phyloP scores from a whole-genome alignment of 768 basidiomycete species.

The Ephemerocybe angulata region DNA sequence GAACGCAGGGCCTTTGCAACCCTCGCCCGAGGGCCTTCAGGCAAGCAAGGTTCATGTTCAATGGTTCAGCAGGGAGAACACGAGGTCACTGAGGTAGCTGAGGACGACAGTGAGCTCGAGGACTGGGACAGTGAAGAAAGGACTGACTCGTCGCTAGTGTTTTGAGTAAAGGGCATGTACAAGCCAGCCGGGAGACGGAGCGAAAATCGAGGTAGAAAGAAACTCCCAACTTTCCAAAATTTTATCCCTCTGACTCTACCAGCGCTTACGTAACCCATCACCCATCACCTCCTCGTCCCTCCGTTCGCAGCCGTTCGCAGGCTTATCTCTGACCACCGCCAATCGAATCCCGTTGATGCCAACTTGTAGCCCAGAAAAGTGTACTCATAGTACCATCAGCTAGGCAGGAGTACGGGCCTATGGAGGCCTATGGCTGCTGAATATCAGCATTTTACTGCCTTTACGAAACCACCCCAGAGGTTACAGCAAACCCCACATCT shows the following conservation, averaged over 20 bases:
- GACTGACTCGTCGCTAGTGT: slow-evolving; percentile 84
- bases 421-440: too few species aligned
- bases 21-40: slow-evolving; percentile 38
- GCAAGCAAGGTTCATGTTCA: slow-evolving; percentile 40
- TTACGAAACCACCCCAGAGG: too few species aligned
- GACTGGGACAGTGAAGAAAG: slow-evolving; percentile 2
- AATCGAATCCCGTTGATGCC: background rate
- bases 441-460: too few species aligned
- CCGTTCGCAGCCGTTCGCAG: too few species aligned
- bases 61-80: slow-evolving; percentile 66
- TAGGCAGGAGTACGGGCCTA: too few species aligned
- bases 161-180: slow-evolving; percentile 82
- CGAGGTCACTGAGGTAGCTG: slow-evolving; percentile 89
- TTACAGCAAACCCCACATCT: background rate
- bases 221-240: slow-evolving; percentile 8
- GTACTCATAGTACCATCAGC: too few species aligned
- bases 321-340: too few species aligned
- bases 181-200: slow-evolving; percentile 18
- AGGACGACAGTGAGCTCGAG: slow-evolving; percentile 21
- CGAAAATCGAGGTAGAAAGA: slow-evolving; percentile 10
- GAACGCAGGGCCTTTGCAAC: slow-evolving; percentile 31
- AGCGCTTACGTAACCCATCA: slow-evolving; percentile 1
- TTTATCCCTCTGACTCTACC: slow-evolving; percentile 13
- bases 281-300: background rate
- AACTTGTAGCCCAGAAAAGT: background rate